Conservation (phyloP, 768 basidiomycete species). For the Mycena leptocephala region DNA sequence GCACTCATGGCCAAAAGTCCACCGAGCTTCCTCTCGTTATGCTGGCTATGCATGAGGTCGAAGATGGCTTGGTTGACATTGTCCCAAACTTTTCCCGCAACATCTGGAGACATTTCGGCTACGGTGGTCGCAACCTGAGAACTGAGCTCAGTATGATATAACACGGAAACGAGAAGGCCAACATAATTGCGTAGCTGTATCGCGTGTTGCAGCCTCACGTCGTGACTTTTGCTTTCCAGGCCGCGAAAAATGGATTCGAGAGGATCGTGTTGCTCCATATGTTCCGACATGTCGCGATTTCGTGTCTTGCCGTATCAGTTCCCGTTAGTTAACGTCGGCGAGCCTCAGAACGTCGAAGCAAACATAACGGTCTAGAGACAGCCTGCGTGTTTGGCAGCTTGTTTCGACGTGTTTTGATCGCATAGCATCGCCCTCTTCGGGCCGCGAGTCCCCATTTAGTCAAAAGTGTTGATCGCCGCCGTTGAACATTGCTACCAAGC, state of each 20-base stretch:
- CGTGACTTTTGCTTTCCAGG: constrained; percentile 75
- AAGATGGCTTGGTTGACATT: constrained; percentile 86
- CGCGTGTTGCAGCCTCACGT: constrained; percentile 79
- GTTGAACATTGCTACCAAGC: neutral
- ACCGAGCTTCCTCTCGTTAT: constrained; percentile 85
- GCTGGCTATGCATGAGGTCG: constrained; percentile 88
- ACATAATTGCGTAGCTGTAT: constrained; percentile 84
- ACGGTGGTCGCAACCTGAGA: constrained; percentile 80
- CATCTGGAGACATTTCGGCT: constrained; percentile 87
- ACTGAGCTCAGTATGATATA: constrained; percentile 22
- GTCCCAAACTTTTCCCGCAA: constrained; percentile 88
- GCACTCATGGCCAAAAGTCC: constrained; percentile 91
- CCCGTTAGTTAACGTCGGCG: neutral
- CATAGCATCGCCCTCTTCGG: neutral
- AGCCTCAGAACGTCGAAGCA: neutral
- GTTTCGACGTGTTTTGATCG: neutral
- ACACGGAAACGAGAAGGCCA: constrained; percentile 44
- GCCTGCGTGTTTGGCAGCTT: neutral
- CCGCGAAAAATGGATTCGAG: constrained; percentile 79
- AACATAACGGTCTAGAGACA: too few species aligned
- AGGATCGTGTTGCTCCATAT: constrained; percentile 56
- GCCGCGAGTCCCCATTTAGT: too few species aligned
- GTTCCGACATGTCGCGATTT: constrained; percentile 24
- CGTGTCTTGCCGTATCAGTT: neutral
- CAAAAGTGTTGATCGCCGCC: neutral